These are phyloP conservation scores for Periconia sp. DNA, from an alignment of 2,329 filamentous ascomycete genomes.

Conservation along the genomic window DNA sequence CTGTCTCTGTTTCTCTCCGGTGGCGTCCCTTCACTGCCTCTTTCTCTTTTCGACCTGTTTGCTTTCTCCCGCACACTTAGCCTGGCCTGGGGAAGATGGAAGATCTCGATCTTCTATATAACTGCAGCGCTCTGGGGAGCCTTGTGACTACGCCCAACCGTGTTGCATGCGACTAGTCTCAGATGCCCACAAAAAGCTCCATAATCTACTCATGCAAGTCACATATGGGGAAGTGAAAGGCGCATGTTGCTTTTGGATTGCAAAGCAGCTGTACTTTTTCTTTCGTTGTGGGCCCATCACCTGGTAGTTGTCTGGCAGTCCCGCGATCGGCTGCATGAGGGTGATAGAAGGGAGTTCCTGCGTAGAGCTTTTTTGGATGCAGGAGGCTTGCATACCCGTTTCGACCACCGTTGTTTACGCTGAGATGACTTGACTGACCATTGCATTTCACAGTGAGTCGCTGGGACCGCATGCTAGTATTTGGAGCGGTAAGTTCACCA, in stretches of 20 bases:
- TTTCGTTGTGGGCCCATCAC: constrained; percentile 21
- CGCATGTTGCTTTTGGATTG: constrained; percentile 20
- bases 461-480: constrained; percentile 94
- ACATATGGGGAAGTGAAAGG: constrained; percentile 4
- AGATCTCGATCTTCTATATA: constrained; percentile 18
- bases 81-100: constrained; percentile 13
- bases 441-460: constrained; percentile 71
- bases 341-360: constrained; percentile 47
- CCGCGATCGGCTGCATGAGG: constrained; percentile 27
- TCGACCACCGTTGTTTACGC: constrained; percentile 19
- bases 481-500: constrained; percentile 52
- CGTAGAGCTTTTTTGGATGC: constrained; percentile 41
- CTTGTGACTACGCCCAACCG: constrained; percentile 32
- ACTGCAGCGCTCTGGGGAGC: constrained; percentile 15
- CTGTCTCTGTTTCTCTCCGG: constrained; percentile 36
- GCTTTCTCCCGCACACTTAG: constrained; percentile 7
- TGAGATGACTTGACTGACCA: constrained; percentile 39
- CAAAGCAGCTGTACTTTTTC: constrained; percentile 16
- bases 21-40: constrained; percentile 16
- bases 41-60: constrained; percentile 3
- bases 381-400: constrained; percentile 40
- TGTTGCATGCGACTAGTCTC: constrained; percentile 26
- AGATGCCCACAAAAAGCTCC: constrained; percentile 22
- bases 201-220: constrained; percentile 10
- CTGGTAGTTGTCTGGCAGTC: constrained; percentile 20